phyloP scores from a whole-genome alignment of 2,329 filamentous ascomycete species.

The Periconia macrospinosa region DNA sequence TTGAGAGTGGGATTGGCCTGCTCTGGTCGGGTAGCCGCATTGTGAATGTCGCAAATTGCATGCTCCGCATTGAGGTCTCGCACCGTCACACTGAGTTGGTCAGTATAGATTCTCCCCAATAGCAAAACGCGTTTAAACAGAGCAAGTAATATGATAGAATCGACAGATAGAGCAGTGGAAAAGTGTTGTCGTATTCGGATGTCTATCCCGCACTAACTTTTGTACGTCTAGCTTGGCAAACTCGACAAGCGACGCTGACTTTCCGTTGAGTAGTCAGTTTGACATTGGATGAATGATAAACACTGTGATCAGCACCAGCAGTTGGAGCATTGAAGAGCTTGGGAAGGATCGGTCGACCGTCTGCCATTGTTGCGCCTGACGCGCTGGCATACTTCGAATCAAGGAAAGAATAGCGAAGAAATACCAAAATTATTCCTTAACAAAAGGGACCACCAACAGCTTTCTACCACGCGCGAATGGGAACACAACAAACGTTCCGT shows the following conservation, averaged over 20 bases:
- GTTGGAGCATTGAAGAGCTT: neutral
- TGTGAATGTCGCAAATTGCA: slow-evolving; percentile 2
- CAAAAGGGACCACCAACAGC: neutral
- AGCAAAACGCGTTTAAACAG: neutral
- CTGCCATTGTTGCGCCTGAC: neutral
- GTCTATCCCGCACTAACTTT: slow-evolving; percentile 3
- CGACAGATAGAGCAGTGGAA: neutral
- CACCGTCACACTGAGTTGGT: slow-evolving; percentile 9
- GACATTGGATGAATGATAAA: neutral
- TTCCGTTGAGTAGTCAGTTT: neutral
- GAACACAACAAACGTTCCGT: neutral
- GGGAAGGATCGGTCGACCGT: neutral
- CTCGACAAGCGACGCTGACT: slow-evolving; percentile 6
- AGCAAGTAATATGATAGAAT: neutral
- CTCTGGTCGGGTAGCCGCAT: slow-evolving; percentile 6
- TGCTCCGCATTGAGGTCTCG: slow-evolving; percentile 6
- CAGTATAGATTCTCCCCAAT: neutral
- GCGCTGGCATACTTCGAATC: neutral
- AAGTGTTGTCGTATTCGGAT: neutral
- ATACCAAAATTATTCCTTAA: neutral
- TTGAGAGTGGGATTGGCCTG: slow-evolving; percentile 7
- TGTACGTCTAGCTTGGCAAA: slow-evolving; percentile 8
- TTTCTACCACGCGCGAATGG: neutral
- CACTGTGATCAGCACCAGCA: neutral
- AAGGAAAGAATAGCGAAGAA: neutral